Evolutionary conservation across 805 yeast species (phyloP), one percentile per base, ranked within the genome.

Genomic region (Grigorovia transvaalensis): DNA sequence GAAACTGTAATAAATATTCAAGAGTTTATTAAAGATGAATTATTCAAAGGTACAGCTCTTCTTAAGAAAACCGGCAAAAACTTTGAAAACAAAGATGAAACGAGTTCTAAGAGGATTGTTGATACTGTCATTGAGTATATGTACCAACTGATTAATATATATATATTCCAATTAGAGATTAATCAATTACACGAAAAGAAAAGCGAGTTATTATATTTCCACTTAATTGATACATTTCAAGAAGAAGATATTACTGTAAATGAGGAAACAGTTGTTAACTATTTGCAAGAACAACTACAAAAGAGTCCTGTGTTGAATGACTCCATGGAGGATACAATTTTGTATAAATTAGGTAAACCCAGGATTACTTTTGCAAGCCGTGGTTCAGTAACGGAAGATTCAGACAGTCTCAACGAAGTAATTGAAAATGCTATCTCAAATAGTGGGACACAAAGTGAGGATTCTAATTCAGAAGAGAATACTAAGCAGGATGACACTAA

Each of bases 301-400:
- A 15, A 11, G 15, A 6, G 17, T 4, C 9, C 23, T 30, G 29
- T 45, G 17, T 13, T 45, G 29, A 47, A 47, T 9, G 7, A 30
- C 9, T 35, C 51, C 15, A 44, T 44, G n/a, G 51, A 49, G 33
- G 44, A 49, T 29, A 38, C 42, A 38, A 38, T 38, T 38, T 38
- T 38, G 17, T 38, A 38, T 38, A 38, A 38, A 38, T 38, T 38
- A 15, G 42, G 42, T 15, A 33, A 33, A 33, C 38, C 38, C 11
- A 33, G 15, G 15, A 13, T 33, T 33, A 33, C 15, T 9, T 2
- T 33, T 11, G 38, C 4, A 33, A 33, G 15, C 38, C 38, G 15
- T 11, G 38, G 15, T 11, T 33, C 38, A 3, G 11, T 13, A 13
- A 13, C 11, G 8, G 38, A 9, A 9, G 38, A 33, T 3, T 33